A percentile compares a stretch with the other conserved stretches of the same genome.
These are phyloP conservation scores for Prillingera fragicola DNA, from an alignment of 1,284 basidiomycete genomes.

Conservation along the genomic window DNA sequence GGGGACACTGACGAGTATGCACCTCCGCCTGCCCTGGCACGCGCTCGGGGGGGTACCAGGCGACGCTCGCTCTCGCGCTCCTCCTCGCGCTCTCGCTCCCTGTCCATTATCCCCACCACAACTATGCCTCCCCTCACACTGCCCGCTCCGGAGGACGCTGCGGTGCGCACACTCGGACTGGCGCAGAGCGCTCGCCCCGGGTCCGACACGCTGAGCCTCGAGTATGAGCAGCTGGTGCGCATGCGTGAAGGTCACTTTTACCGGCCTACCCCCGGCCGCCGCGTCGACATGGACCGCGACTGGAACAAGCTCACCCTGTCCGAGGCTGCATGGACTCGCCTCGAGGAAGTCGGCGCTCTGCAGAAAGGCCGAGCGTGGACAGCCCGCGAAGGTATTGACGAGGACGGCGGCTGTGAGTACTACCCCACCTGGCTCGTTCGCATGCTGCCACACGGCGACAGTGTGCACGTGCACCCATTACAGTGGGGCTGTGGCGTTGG, in stretches of 20 bases:
- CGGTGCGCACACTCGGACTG: slow-evolving; percentile 12
- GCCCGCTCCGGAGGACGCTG: slow-evolving; percentile 13
- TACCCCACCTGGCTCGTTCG: too few relatives aligned
- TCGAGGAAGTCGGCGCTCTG: slow-evolving; percentile 25
- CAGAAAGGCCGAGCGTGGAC: slow-evolving; percentile 20
- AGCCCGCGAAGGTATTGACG: slow-evolving; percentile 17
- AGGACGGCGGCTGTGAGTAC: slow-evolving; percentile 21
- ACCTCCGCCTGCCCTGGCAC: not conserved
- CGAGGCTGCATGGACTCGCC: slow-evolving; percentile 24
- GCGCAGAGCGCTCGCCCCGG: slow-evolving; percentile 3
- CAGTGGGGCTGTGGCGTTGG: too few relatives aligned
- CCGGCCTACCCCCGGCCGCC: slow-evolving; percentile 3
- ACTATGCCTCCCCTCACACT: slow-evolving; percentile 9
- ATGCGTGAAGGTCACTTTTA: slow-evolving; percentile 19
- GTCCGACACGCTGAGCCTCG: slow-evolving; percentile 2
- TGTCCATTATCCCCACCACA: slow-evolving; percentile 15
- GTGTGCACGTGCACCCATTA: too few relatives aligned
- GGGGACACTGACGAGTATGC: too few relatives aligned
- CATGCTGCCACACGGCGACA: not conserved
- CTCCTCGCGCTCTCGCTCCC: slow-evolving; percentile 11
- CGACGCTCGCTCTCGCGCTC: too few relatives aligned
- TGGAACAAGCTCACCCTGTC: slow-evolving; percentile 16
- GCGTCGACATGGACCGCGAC: slow-evolving; percentile 8
- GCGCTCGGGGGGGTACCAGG: too few relatives aligned
- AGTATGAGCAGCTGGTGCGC: slow-evolving; percentile 16